phyloP scores from a whole-genome alignment of 2,329 filamentous ascomycete species.

The Cryphonectria naterciae region DNA sequence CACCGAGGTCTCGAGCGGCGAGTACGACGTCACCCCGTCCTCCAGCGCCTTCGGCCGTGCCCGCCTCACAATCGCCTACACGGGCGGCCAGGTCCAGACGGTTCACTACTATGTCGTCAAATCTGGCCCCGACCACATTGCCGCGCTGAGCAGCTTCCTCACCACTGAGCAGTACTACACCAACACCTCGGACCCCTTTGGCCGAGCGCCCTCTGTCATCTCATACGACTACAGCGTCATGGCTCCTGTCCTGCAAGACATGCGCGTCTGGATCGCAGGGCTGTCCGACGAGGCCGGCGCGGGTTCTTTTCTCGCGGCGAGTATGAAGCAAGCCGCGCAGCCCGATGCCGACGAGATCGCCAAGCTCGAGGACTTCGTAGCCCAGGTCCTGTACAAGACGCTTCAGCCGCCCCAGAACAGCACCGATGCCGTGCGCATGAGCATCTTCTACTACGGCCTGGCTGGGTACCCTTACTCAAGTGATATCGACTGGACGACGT shows the following conservation, averaged over 20 bases:
- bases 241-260: conserved; percentile 49
- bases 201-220: conserved; percentile 58
- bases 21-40: conserved; percentile 50
- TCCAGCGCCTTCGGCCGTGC: conserved; percentile 53
- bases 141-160: conserved; percentile 56
- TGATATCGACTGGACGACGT: conserved; percentile 51
- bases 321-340: conserved; percentile 58
- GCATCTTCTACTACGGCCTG: conserved; percentile 58
- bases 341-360: conserved; percentile 53
- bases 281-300: conserved; percentile 64
- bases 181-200: conserved; percentile 56
- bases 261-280: conserved; percentile 61
- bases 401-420: conserved; percentile 47
- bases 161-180: conserved; percentile 57
- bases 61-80: conserved; percentile 52
- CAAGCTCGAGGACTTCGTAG: conserved; percentile 58
- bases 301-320: conserved; percentile 58
- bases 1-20: conserved; percentile 34
- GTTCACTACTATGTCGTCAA: conserved; percentile 62
- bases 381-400: conserved; percentile 53
- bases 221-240: conserved; percentile 57
- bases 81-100: conserved; percentile 52
- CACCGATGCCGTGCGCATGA: conserved; percentile 54
- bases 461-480: conserved; percentile 50
- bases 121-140: conserved; percentile 46